A percentile compares a stretch with the other conserved stretches of the same genome.
Evolutionary conservation across 257 asterid species (phyloP).

Genomic region (Solanum microdontum): DNA sequence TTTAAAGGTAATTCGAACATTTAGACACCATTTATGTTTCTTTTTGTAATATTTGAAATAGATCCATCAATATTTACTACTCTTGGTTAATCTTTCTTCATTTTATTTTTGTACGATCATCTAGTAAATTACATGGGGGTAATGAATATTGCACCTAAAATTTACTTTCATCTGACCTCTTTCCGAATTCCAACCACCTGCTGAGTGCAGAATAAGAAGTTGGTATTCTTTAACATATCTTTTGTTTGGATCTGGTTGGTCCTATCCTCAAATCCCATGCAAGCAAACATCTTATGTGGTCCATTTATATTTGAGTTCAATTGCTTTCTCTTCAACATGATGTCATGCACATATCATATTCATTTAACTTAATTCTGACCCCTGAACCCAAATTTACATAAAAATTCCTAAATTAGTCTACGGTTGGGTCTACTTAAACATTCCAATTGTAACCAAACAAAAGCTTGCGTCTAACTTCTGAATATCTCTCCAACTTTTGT

Average conservation of each 20-base stretch:
- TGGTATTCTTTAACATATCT: background rate
- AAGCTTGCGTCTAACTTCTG: background rate
- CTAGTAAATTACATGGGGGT: background rate
- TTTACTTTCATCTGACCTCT: background rate
- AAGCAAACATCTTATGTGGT: background rate
- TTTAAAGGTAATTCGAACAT: constrained; percentile 58
- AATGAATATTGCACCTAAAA: background rate
- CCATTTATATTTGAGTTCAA: background rate
- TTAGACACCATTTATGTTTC: background rate
- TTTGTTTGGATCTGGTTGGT: background rate
- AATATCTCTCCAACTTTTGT: background rate
- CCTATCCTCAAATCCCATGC: background rate
- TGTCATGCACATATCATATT: background rate
- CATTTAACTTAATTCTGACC: background rate
- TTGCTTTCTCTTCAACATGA: background rate
- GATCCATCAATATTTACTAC: background rate
- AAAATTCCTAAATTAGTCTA: background rate
- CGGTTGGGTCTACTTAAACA: background rate
- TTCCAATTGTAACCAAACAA: background rate
- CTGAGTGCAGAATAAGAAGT: background rate
- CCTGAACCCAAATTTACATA: background rate
- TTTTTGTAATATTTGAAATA: background rate
- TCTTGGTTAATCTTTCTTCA: background rate
- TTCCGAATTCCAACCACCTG: background rate
- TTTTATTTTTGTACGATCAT: background rate